These are phyloP conservation scores for Trametes maxima DNA, from an alignment of 768 basidiomycete species.

Conservation along the genomic window DNA sequence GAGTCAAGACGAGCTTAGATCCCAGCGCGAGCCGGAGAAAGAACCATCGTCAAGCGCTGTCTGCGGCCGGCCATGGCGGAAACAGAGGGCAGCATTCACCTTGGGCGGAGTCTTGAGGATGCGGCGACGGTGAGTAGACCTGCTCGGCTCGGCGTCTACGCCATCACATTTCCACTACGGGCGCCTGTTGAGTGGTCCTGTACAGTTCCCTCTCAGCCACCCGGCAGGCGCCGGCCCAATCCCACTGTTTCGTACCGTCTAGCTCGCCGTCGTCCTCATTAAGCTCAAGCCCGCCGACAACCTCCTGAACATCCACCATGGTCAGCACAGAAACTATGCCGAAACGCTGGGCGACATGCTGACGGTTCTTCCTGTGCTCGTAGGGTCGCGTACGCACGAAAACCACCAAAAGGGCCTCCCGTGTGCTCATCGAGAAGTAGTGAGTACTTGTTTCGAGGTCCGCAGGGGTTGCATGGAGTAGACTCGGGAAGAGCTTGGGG, in stretches of 20 bases:
- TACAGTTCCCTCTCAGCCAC: conserved; percentile 40
- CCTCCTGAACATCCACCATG: conserved; percentile 21
- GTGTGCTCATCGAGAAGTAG: conserved; percentile 99
- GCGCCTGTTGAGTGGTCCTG: conserved; percentile 33
- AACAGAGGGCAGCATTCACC: conserved; percentile 45
- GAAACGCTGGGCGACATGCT: not conserved
- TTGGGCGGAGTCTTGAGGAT: conserved; percentile 38
- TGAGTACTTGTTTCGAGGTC: conserved; percentile 42
- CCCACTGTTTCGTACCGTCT: conserved; percentile 10
- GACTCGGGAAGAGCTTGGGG: not conserved
- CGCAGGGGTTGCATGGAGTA: not conserved
- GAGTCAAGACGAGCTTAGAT: conserved; percentile 62
- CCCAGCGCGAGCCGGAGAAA: conserved; percentile 22
- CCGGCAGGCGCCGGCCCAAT: conserved; percentile 31
- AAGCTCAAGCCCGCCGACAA: conserved; percentile 32
- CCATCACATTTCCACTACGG: not conserved
- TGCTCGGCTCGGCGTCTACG: conserved; percentile 9
- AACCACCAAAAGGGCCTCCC: conserved; percentile 99
- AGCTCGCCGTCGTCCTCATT: conserved; percentile 25
- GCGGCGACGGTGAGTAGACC: conserved; percentile 23
- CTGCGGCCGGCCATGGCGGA: conserved; percentile 16
- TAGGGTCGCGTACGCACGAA: conserved; percentile 99
- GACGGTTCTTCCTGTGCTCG: not conserved
- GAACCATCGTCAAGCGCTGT: conserved; percentile 26
- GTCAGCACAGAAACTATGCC: conserved; percentile 12